Percentiles rank a stretch among this genome's conserved stretches.
Conservation (phyloP, 2,329 filamentous ascomycete genomes). For the Cladosporium sphaerospermum region DNA sequence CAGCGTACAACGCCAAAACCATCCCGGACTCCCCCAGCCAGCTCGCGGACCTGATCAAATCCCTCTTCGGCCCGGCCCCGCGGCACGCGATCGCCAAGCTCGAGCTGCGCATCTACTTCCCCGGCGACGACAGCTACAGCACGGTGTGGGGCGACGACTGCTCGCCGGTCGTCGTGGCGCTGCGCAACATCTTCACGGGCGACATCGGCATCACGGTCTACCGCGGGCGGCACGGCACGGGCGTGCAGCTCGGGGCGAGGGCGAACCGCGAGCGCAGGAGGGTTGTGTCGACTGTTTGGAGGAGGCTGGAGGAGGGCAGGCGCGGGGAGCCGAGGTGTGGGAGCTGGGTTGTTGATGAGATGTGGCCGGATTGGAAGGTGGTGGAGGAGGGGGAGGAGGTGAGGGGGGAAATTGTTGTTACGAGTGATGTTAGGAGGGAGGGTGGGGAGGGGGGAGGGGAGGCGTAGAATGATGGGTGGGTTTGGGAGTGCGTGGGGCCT, state of each 20-base stretch:
- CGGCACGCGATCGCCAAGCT: conserved; percentile 26
- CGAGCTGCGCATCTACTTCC: conserved; percentile 36
- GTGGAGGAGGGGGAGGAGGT: conserved; percentile 12
- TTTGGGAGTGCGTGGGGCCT: conserved; percentile 4
- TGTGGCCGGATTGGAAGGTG: conserved; percentile 25
- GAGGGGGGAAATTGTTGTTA: not conserved
- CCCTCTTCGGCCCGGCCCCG: conserved; percentile 25
- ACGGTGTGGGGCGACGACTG: conserved; percentile 35
- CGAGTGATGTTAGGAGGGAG: not conserved
- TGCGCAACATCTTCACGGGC: conserved; percentile 33
- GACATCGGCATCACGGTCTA: conserved; percentile 33
- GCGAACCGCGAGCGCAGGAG: conserved; percentile 16
- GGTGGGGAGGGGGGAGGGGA: not conserved
- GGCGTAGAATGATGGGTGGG: conserved; percentile 7
- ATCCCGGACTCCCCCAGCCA: conserved; percentile 23
- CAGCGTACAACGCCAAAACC: conserved; percentile 16
- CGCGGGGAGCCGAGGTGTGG: conserved; percentile 22
- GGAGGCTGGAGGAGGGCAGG: conserved; percentile 24
- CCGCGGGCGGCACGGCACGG: conserved; percentile 28
- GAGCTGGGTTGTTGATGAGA: conserved; percentile 26
- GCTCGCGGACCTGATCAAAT: conserved; percentile 29
- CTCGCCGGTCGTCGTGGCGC: conserved; percentile 31
- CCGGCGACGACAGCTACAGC: conserved; percentile 32
- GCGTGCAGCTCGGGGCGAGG: conserved; percentile 24
- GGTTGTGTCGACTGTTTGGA: conserved; percentile 28